Evolutionary conservation across 164 flowering plant genomes (phyloP), one percentile per base, ranked within the genome.

Genomic region (Paratinospora sagittata): DNA sequence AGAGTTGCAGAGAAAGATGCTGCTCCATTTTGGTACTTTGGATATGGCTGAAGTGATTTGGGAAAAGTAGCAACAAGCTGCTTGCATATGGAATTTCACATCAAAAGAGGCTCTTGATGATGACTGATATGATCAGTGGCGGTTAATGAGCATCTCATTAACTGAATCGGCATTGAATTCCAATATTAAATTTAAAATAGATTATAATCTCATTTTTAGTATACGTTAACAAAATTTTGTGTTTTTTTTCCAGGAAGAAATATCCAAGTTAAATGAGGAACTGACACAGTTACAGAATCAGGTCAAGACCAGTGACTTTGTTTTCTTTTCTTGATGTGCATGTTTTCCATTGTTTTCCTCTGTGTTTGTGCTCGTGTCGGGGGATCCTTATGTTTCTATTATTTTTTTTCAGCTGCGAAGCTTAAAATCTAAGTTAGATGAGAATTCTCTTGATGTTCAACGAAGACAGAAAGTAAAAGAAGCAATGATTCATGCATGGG

Each of bases 401-500:
- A n/a, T 69, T n/a, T 57, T 8, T 8, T 67, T 78, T 66, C 80
- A 91, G 98, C 70, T 93, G 63, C 88, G 81, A 67, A 92, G 84
- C 24, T 30, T 83, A n/a, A 83, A 81, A 66, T 71, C 65, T 66
- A 58, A 7, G 36, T 16, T 63, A 55, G 85, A 78, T 71, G 75
- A 74, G 24, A 55, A 55, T 55, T 55, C 61, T 21, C 39, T 91
- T 67, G 93, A 86, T 47, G 65, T 68, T 66, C 73, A 90, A 57
- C 81, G 99, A 62, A 81, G 95, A 78, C 88, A 86, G 76, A 91
- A 88, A 84, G 97, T 96, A 6, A 96, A 89, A 84, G 98, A 90
- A 75, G 99, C 99, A 39, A 91, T 93, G 98, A 76, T 96, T 78
- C 98, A 93, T 85, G 99, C 99, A 8, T 96, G 98, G 99, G 86